Conservation (phyloP, 2,329 filamentous ascomycete genomes). For the Alternaria arbusti region DNA sequence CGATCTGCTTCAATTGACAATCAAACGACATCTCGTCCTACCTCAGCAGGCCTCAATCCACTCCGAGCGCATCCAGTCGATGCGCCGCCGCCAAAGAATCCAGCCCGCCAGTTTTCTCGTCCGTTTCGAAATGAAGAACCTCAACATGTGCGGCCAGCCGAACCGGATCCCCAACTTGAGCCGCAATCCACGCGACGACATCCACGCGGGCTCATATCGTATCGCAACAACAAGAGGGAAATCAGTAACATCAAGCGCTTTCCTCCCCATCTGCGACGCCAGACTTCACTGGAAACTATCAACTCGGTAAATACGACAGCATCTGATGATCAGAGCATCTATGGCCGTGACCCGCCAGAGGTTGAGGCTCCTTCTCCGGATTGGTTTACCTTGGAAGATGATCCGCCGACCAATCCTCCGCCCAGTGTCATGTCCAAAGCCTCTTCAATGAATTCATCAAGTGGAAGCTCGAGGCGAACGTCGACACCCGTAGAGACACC, state of each 20-base stretch:
- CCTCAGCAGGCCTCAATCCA: slow-evolving; percentile 24
- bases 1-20: slow-evolving; percentile 14
- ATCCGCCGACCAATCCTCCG: slow-evolving; percentile 7
- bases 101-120: slow-evolving; percentile 24
- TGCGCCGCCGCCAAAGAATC: slow-evolving; percentile 7
- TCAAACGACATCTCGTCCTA: slow-evolving; percentile 3
- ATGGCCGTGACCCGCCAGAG: slow-evolving; percentile 24
- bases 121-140: slow-evolving; percentile 23
- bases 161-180: slow-evolving; percentile 15
- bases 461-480: slow-evolving; percentile 17
- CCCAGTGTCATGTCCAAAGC: slow-evolving; percentile 18
- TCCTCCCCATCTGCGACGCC: slow-evolving; percentile 26
- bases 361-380: slow-evolving; percentile 19
- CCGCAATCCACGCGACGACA: slow-evolving; percentile 16
- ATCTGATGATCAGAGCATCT: slow-evolving; percentile 17
- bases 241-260: slow-evolving; percentile 24
- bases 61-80: slow-evolving; percentile 26
- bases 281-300: slow-evolving; percentile 43
- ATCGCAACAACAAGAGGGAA: slow-evolving; percentile 24
- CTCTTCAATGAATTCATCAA: slow-evolving; percentile 13
- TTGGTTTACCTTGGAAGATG: slow-evolving; percentile 18
- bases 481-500: slow-evolving; percentile 16
- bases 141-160: slow-evolving; percentile 5
- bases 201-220: slow-evolving; percentile 23
- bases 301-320: slow-evolving; percentile 35